Evolutionary conservation across 2,329 filamentous ascomycete genomes (phyloP).

Genomic region (Ceratocystiopsis brevicomis): DNA sequence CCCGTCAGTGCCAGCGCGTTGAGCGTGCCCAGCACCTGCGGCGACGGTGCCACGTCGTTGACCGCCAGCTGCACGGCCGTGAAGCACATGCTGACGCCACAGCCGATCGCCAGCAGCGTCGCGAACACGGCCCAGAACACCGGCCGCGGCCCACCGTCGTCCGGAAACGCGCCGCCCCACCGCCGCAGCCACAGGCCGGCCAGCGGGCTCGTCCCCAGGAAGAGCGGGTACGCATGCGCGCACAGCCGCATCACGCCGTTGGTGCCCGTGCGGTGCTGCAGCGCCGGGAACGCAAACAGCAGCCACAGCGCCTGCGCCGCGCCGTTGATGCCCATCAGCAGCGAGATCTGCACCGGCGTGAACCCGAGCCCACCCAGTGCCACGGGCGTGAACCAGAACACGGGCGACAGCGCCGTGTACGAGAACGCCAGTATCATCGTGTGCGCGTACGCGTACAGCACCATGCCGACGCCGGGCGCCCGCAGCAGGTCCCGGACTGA

Average conservation of each 20-base stretch:
- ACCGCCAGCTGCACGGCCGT: slow-evolving; percentile 54
- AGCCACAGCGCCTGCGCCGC: slow-evolving; percentile 53
- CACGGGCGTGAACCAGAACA: slow-evolving; percentile 48
- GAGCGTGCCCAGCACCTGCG: slow-evolving; percentile 46
- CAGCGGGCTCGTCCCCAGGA: slow-evolving; percentile 35
- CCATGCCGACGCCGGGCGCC: slow-evolving; percentile 43
- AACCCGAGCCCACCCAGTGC: slow-evolving; percentile 47
- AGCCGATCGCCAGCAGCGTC: slow-evolving; percentile 30
- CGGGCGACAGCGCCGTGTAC: slow-evolving; percentile 51
- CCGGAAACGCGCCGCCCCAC: slow-evolving; percentile 1
- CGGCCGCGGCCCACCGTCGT: slow-evolving; percentile 7
- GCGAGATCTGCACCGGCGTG: slow-evolving; percentile 40
- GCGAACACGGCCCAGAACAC: slow-evolving; percentile 39
- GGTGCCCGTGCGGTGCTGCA: slow-evolving; percentile 49
- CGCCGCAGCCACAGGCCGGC: slow-evolving; percentile 36
- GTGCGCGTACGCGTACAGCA: slow-evolving; percentile 47
- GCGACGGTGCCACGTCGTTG: slow-evolving; percentile 53
- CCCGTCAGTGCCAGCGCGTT: slow-evolving; percentile 50
- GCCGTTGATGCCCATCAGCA: slow-evolving; percentile 46
- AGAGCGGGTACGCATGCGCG: slow-evolving; percentile 39
- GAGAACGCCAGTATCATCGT: slow-evolving; percentile 49
- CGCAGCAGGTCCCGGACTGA: slow-evolving; percentile 36
- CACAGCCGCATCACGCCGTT: slow-evolving; percentile 43
- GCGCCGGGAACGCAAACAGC: slow-evolving; percentile 45
- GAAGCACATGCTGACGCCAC: slow-evolving; percentile 48